These are phyloP conservation scores for Globisporangium paroecandrum DNA, from an alignment of 352 stramenopile species.

Conservation along the genomic window DNA sequence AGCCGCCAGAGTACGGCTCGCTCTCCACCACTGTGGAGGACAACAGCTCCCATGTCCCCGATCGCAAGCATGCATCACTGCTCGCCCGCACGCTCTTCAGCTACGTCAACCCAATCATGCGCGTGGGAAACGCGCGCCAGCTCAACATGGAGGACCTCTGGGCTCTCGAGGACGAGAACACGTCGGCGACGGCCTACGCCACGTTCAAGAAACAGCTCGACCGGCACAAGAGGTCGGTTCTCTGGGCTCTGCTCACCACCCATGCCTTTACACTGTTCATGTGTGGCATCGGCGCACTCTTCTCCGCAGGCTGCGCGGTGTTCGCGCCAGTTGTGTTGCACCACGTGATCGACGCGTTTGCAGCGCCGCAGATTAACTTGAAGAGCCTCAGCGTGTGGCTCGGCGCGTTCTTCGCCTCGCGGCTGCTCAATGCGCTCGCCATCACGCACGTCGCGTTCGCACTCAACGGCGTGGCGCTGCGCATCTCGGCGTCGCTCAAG, in stretches of 20 bases:
- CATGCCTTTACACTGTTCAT: not conserved
- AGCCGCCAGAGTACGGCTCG: not conserved
- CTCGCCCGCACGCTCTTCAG: constrained; percentile 33
- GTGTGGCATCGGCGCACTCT: not conserved
- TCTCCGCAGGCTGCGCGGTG: not conserved
- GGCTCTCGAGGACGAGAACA: constrained; percentile 18
- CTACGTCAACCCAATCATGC: constrained; percentile 44
- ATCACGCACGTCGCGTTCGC: constrained; percentile 24
- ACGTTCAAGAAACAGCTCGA: not conserved
- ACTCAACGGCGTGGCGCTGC: constrained; percentile 27
- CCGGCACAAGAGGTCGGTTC: not conserved
- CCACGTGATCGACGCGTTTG: constrained; percentile 37
- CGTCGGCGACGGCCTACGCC: not conserved
- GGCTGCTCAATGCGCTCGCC: constrained; percentile 32
- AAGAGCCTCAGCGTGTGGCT: constrained; percentile 25
- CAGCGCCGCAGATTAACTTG: constrained; percentile 23
- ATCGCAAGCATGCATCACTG: constrained; percentile 10
- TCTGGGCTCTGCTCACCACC: not conserved
- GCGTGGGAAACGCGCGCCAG: constrained; percentile 33
- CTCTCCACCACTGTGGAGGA: not conserved
- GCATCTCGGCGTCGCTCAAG: constrained; percentile 24
- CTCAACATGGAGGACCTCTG: constrained; percentile 41
- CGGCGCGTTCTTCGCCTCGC: constrained; percentile 31
- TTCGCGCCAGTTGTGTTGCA: constrained; percentile 30
- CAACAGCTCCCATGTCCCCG: not conserved